These are phyloP conservation scores for Neurospora sp. DNA, from an alignment of 495 filamentous ascomycete species.

Conservation along the genomic window DNA sequence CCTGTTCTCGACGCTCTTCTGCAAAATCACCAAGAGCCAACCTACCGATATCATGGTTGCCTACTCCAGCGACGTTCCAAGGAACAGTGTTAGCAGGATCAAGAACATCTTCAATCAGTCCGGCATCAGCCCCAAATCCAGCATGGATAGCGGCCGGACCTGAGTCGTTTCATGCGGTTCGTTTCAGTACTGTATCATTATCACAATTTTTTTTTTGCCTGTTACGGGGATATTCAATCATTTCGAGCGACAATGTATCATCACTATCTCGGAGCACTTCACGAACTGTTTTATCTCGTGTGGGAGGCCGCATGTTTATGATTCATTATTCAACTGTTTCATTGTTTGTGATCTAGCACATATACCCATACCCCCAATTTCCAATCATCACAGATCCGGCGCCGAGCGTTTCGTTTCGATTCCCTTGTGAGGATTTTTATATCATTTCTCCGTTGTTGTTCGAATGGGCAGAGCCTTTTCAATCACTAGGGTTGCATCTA, in stretches of 20 bases:
- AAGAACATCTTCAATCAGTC: conserved; percentile 40
- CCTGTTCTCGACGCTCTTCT: conserved; percentile 90
- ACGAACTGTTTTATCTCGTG: background rate
- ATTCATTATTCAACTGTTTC: background rate
- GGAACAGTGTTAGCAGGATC: conserved; percentile 31
- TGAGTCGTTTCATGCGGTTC: conserved; percentile 2
- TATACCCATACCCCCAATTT: background rate
- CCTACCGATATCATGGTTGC: conserved; percentile 43
- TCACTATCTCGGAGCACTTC: background rate
- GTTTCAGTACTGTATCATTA: conserved; percentile 10
- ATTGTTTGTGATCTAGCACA: background rate
- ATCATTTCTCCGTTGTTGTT: background rate
- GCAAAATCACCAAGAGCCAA: conserved; percentile 61
- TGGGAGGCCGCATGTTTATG: background rate
- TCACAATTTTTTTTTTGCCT: background rate
- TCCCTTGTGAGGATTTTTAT: background rate
- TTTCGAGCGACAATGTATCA: background rate
- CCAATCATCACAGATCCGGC: background rate
- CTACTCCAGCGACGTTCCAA: conserved; percentile 27
- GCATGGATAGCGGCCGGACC: conserved; percentile 29
- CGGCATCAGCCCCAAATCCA: conserved; percentile 32
- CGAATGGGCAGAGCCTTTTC: background rate
- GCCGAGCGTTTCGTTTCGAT: background rate
- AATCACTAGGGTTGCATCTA: background rate
- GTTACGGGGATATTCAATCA: conserved; percentile 5